A percentile compares a stretch with the other conserved stretches of the same genome.
Evolutionary conservation across 768 basidiomycete species (phyloP).

Genomic region (Collybia nuda): DNA sequence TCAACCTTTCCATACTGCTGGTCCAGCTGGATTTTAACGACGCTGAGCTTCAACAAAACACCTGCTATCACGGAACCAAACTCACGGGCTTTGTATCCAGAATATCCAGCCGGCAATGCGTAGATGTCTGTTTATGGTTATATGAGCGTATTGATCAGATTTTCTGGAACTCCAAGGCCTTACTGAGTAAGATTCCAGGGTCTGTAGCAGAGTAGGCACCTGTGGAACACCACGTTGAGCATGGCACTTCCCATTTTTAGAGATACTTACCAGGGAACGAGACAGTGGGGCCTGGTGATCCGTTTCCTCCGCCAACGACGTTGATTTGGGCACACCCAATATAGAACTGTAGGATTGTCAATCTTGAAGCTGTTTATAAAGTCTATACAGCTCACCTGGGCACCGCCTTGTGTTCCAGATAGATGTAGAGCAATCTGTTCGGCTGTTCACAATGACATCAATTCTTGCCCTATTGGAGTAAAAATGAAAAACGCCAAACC

Average conservation of each 20-base stretch:
- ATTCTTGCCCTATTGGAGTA: background rate
- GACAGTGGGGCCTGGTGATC: constrained; percentile 26
- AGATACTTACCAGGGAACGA: constrained; percentile 29
- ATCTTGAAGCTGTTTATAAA: background rate
- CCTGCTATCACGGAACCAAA: background rate
- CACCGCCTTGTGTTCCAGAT: constrained; percentile 23
- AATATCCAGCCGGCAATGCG: constrained; percentile 23
- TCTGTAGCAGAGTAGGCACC: no score
- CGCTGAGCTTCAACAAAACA: no score
- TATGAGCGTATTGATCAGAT: no score
- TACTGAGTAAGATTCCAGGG: no score
- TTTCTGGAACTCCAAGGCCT: no score
- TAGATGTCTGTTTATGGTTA: constrained; percentile 23
- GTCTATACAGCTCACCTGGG: constrained; percentile 19
- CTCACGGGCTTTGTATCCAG: constrained; percentile 33
- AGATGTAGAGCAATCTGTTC: constrained; percentile 38
- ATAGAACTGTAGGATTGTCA: constrained; percentile 24
- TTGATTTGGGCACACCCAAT: constrained; percentile 37
- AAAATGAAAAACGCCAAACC: constrained; percentile 6
- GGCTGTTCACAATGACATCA: constrained; percentile 2
- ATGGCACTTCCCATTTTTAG: no score
- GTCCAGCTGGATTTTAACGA: constrained; percentile 21
- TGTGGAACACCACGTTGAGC: no score
- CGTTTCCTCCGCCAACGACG: constrained; percentile 30
- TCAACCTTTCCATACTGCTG: constrained; percentile 30